These are phyloP conservation scores for Nigrograna mackinnonii DNA, from an alignment of 2,329 filamentous ascomycete species.

Conservation along the genomic window DNA sequence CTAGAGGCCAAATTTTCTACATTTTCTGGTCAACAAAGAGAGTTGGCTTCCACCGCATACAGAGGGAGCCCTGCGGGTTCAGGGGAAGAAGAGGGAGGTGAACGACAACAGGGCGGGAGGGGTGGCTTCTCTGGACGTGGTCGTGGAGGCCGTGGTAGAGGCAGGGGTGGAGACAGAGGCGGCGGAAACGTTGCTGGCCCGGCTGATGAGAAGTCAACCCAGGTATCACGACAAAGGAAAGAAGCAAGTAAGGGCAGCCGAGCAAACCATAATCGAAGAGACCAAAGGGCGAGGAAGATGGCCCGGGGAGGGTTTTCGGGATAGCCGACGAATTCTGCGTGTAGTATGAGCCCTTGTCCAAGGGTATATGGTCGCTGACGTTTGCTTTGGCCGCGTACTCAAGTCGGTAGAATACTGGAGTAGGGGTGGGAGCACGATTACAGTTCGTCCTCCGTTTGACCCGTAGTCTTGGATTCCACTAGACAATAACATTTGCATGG, in stretches of 20 bases:
- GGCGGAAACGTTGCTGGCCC: constrained; percentile 64
- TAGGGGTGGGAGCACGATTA: too few relatives aligned
- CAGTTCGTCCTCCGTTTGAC: too few relatives aligned
- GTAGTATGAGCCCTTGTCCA: too few relatives aligned
- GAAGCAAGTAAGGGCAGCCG: constrained; percentile 80
- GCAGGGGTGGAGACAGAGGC: constrained; percentile 37
- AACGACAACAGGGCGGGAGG: constrained; percentile 52
- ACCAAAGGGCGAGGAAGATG: constrained; percentile 67
- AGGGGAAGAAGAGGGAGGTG: constrained; percentile 48
- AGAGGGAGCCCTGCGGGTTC: constrained; percentile 55
- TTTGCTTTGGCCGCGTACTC: background rate
- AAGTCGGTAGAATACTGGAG: too few relatives aligned
- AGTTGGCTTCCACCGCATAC: constrained; percentile 68
- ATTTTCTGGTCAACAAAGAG: constrained; percentile 68
- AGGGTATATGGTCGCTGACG: background rate
- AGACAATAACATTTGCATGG: too few relatives aligned
- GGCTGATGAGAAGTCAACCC: constrained; percentile 70
- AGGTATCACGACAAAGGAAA: constrained; percentile 72
- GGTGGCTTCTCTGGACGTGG: constrained; percentile 44
- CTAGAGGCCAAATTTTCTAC: constrained; percentile 72
- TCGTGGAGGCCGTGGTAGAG: constrained; percentile 39
- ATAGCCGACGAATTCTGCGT: too few relatives aligned
- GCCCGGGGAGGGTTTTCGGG: constrained; percentile 58
- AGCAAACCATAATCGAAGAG: constrained; percentile 85
- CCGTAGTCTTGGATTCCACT: too few relatives aligned